Percentiles rank a stretch among this genome's conserved stretches.
phyloP scores from a whole-genome alignment of 2,329 filamentous ascomycete genomes.

The Endoconidiophora laricicola region DNA sequence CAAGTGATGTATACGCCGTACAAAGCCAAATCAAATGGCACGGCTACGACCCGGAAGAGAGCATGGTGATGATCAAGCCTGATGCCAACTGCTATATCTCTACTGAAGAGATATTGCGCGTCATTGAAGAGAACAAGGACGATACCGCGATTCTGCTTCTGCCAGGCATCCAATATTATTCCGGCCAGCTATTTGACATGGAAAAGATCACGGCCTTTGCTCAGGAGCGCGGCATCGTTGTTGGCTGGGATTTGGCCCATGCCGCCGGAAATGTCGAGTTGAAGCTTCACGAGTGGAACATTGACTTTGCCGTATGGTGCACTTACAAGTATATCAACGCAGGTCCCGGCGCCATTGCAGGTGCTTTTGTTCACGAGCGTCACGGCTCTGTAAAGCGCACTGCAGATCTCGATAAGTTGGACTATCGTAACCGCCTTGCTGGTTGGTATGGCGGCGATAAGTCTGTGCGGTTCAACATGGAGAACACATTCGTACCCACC shows the following conservation, averaged over 20 bases:
- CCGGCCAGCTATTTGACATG: slow-evolving; percentile 76
- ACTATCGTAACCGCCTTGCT: slow-evolving; percentile 49
- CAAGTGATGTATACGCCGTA: slow-evolving; percentile 72
- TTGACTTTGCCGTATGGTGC: slow-evolving; percentile 87
- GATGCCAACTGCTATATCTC: slow-evolving; percentile 42
- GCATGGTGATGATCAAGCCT: slow-evolving; percentile 60
- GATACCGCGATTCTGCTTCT: slow-evolving; percentile 61
- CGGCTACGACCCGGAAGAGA: slow-evolving; percentile 44
- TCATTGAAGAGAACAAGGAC: slow-evolving; percentile 59
- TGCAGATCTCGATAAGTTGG: slow-evolving; percentile 18
- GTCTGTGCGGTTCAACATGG: slow-evolving; percentile 63
- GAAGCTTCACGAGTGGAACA: slow-evolving; percentile 72
- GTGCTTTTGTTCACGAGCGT: slow-evolving; percentile 61
- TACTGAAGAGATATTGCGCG: slow-evolving; percentile 52
- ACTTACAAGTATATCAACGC: slow-evolving; percentile 90
- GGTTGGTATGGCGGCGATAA: slow-evolving; percentile 85
- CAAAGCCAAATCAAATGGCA: slow-evolving; percentile 66
- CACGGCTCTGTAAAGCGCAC: slow-evolving; percentile 40
- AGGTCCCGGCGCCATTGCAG: slow-evolving; percentile 67
- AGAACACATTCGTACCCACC: slow-evolving; percentile 61
- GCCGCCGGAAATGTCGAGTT: slow-evolving; percentile 72
- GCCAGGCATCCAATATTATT: slow-evolving; percentile 82
- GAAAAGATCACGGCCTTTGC: slow-evolving; percentile 62
- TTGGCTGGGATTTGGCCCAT: slow-evolving; percentile 82
- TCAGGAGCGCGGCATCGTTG: slow-evolving; percentile 48